Percentiles rank a stretch among this genome's conserved stretches.
These are phyloP conservation scores for Cercospora sp. DNA, from an alignment of 2,329 filamentous ascomycete genomes.

Conservation along the genomic window DNA sequence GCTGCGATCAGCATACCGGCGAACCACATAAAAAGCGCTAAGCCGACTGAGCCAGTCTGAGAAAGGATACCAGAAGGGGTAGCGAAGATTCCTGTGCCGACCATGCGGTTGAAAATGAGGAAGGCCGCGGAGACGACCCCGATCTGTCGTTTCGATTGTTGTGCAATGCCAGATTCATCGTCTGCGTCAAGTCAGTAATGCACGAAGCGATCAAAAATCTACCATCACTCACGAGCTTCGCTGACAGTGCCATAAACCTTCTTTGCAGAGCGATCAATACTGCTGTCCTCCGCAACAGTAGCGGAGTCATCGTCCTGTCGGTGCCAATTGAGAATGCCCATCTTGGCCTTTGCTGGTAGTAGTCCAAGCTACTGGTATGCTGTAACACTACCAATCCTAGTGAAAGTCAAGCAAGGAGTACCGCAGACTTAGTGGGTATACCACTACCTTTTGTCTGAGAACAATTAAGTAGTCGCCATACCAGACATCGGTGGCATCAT, in stretches of 20 bases:
- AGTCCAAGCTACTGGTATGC: neutral
- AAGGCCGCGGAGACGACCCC: conserved; percentile 58
- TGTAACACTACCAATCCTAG: neutral
- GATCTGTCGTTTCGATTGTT: conserved; percentile 46
- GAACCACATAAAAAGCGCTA: conserved; percentile 45
- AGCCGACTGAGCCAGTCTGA: conserved; percentile 32
- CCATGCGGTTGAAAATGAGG: conserved; percentile 36
- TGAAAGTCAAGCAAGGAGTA: neutral
- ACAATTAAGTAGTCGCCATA: conserved; percentile 11
- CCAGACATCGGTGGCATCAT: conserved; percentile 17
- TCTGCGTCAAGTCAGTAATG: neutral
- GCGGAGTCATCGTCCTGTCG: neutral
- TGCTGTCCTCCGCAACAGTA: conserved; percentile 7
- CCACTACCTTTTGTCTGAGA: neutral
- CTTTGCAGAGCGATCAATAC: neutral
- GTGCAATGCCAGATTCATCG: conserved; percentile 7
- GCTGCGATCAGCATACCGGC: conserved; percentile 50
- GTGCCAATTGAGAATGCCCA: conserved; percentile 12
- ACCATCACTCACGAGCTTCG: neutral
- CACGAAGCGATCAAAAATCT: no score
- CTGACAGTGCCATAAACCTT: conserved; percentile 11
- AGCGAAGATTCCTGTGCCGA: conserved; percentile 35
- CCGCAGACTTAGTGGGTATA: neutral
- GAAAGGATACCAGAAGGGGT: conserved; percentile 30
- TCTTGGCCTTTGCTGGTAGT: neutral